Conservation (phyloP, 2,329 filamentous ascomycete genomes). For the Hymenotorrendiella dingleyae region DNA sequence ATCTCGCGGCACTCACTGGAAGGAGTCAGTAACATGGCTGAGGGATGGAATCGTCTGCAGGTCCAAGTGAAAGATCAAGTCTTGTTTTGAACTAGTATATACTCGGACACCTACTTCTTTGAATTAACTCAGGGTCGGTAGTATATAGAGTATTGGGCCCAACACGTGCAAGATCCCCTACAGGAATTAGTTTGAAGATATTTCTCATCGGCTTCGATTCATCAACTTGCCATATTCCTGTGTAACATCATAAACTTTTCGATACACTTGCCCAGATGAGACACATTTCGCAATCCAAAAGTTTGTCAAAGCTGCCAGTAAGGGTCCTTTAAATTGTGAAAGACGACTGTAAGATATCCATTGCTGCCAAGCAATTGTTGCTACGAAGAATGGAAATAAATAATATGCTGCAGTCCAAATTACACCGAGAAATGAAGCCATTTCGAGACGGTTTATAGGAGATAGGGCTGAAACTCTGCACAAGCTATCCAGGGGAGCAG, state of each 20-base stretch:
- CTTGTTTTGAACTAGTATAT: too few species aligned
- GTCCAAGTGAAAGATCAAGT: too few species aligned
- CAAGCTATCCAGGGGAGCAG: too few species aligned
- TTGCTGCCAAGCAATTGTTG: not conserved
- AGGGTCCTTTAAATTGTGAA: constrained; percentile 14
- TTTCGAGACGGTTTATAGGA: too few species aligned
- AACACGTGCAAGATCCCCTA: constrained; percentile 18
- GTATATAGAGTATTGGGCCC: constrained; percentile 25
- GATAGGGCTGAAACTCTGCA: too few species aligned
- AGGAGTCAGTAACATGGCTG: not conserved
- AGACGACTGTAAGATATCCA: constrained; percentile 2
- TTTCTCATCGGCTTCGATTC: too few species aligned
- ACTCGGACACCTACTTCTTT: constrained; percentile 7
- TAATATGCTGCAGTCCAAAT: not conserved
- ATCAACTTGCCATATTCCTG: constrained; percentile 19
- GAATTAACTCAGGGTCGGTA: constrained; percentile 17
- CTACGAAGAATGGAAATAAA: not conserved
- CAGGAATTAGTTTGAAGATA: not conserved
- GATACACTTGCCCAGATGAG: constrained; percentile 11
- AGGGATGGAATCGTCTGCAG: too few species aligned
- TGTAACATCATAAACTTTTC: constrained; percentile 11
- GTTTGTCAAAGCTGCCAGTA: constrained; percentile 12
- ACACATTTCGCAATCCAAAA: constrained; percentile 16
- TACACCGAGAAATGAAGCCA: too few species aligned
- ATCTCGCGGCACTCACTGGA: constrained; percentile 17